Evolutionary conservation across 2,329 filamentous ascomycete species (phyloP), one percentile per base, ranked within the genome.

Genomic region (Diaporthe humulicola): DNA sequence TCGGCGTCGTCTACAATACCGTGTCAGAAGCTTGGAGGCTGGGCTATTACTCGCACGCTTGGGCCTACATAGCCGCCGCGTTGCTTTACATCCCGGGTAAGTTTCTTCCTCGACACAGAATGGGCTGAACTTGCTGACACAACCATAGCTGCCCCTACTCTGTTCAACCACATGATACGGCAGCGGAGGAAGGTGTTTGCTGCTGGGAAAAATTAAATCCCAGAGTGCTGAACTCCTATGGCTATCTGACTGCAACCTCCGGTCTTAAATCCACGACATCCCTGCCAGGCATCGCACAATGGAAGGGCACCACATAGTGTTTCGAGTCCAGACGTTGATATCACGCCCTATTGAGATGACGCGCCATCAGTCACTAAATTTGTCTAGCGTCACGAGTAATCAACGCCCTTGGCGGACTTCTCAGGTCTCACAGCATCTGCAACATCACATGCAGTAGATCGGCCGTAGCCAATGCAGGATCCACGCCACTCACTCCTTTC

Each of bases 151-250:
- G 60, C 67, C 17, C 74, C 74, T 14, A 74, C 74, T 10, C 67
- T 76, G 9, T 76, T 74, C 60, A 74, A 50, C 45, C 74, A 76
- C 17, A 76, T 76, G 74, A 70, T 54, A 25, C 69, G 67, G 36
- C 74, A 76, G 42, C 70, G 74, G 36, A 70, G 72, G n/a, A 76
- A 76, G 42, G 60, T 69, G 4, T 60, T 76, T 25, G 42, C 74
- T 42, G 30, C 60, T 28, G 10, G 40, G 10, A 70, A 67, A 40
- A 74, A 70, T 36, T 66, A 36, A 61, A 4, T 9, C 0, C n/a
- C 19, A 19, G 25, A 60, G 8, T 22, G 5, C 28, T 50, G n/a
- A 17, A 7, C 5, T 25, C 3, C n/a, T 52, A 5, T 60, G 25
- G 25, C 1, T 30, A 10, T 38, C 9, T 40, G n/a, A 52, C 42